These are phyloP conservation scores for Seminavis robusta DNA, from an alignment of 108 stramenopile species.

Conservation along the genomic window DNA sequence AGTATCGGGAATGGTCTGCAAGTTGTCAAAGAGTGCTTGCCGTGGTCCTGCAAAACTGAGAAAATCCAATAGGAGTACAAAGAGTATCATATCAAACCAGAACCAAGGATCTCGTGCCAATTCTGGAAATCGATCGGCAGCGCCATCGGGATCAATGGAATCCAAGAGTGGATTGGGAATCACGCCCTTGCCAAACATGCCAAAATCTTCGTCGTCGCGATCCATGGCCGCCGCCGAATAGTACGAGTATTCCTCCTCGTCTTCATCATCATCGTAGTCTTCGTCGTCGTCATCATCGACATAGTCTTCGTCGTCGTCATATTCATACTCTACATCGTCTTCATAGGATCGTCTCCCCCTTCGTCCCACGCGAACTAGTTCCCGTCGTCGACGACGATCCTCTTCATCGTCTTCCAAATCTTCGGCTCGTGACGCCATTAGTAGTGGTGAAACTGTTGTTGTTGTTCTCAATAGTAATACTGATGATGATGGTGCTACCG, in stretches of 20 bases:
- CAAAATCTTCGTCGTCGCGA: constrained; percentile 29
- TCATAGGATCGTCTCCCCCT: constrained; percentile 11
- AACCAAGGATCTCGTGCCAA: constrained; percentile 42
- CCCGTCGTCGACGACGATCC: constrained; percentile 14
- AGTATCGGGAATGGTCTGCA: no score
- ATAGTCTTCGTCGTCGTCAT: constrained; percentile 22
- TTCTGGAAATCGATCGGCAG: constrained; percentile 50
- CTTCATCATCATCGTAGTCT: constrained; percentile 36
- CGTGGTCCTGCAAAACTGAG: constrained; percentile 30
- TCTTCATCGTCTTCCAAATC: background rate
- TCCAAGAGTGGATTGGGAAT: constrained; percentile 59
- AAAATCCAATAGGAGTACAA: constrained; percentile 40
- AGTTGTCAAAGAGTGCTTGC: constrained; percentile 21
- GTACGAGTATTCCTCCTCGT: no score
- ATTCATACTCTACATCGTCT: constrained; percentile 14
- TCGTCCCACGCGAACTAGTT: constrained; percentile 20
- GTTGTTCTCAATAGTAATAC: background rate
- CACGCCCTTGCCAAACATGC: constrained; percentile 31
- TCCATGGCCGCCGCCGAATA: no score
- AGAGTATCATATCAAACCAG: constrained; percentile 50
- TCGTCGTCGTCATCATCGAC: constrained; percentile 31
- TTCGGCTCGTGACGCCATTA: background rate
- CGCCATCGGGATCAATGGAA: constrained; percentile 63
- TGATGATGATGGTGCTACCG: no score
- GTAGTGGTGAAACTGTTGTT: background rate